Evolutionary conservation across 2,329 filamentous ascomycete species (phyloP), one percentile per base, ranked within the genome.

Genomic region (Incumbomyces delicatus): DNA sequence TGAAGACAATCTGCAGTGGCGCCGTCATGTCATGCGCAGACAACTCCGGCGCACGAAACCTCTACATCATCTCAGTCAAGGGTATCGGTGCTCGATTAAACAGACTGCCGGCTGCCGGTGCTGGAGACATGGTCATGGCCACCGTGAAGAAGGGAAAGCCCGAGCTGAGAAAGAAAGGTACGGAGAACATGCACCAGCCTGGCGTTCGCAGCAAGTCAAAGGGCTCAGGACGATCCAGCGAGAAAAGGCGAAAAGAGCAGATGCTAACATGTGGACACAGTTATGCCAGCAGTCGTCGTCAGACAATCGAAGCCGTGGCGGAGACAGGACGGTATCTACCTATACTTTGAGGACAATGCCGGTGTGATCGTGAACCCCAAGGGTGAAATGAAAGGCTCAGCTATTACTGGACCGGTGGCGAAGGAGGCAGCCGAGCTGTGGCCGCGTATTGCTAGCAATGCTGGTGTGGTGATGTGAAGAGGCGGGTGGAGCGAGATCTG

Each of bases 121-220:
- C 95, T 64, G 92, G 92, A 66, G 92, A 96, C 80, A 96, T 96
- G 92, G 92, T 96, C 70, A 96, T 98, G 89, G 90, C 90, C 60
- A 96, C 92, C 61, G 92, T 96, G 77, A 96, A 98, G 87, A 96
- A 98, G 87, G 92, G 94, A 77, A 98, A 98, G 87, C 94, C 94
- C 58, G 94, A 98, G 77, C 79, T 98, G 68, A 82, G 94, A 75
- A 98, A 98, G 87, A 98, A 98, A 86, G 56, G 56, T 58, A 51
- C 22, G 53, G 36, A 11, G n/a, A 18, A 38, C 11, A 17, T 18
- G 14, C 16, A 30, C 17, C 17, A 14, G 40, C 8, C 29, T 33
- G 12, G 13, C 16, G 33, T 14, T 13, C n/a, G 8, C 29, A 38
- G 2, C 5, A 8, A 14, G 18, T 29, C 10, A 31, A 12, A 42